Evolutionary conservation across 495 filamentous ascomycete species (phyloP).

Genomic region (Zalerion maritima): DNA sequence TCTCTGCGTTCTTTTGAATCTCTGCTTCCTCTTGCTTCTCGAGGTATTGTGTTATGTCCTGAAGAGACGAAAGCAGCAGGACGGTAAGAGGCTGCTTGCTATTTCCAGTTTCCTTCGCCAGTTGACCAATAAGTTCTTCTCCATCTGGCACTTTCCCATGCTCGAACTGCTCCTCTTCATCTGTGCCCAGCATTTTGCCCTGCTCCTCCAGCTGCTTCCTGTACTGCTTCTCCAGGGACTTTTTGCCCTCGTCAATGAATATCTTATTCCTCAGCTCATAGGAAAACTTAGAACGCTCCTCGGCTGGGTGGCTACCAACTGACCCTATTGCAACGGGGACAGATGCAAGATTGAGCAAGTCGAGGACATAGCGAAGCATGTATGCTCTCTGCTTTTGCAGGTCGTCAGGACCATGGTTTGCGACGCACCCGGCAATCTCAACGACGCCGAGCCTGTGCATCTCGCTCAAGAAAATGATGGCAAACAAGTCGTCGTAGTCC

Average conservation of each 20-base stretch:
- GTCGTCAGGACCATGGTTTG: constrained; percentile 8
- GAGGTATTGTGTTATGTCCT: constrained; percentile 7
- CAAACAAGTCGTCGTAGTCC: constrained; percentile 10
- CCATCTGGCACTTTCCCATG: constrained; percentile 6
- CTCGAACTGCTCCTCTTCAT: background rate
- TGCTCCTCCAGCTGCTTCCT: constrained; percentile 7
- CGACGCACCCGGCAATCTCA: constrained; percentile 8
- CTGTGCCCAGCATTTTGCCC: constrained; percentile 5
- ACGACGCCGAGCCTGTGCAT: constrained; percentile 9
- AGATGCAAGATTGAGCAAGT: constrained; percentile 6
- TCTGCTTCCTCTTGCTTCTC: no score
- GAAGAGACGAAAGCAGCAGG: constrained; percentile 8
- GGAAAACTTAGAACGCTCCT: no score
- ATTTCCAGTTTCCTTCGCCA: constrained; percentile 3
- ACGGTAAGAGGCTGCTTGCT: constrained; percentile 6
- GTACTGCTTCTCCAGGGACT: constrained; percentile 3
- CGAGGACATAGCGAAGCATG: constrained; percentile 11
- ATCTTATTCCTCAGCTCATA: no score
- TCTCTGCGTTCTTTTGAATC: no score
- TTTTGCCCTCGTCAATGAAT: no score
- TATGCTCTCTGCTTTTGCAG: constrained; percentile 6
- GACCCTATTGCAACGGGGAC: constrained; percentile 8
- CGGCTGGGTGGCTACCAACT: constrained; percentile 2
- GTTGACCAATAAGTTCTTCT: constrained; percentile 4
- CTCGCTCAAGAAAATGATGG: constrained; percentile 8